Evolutionary conservation across 208 protist genomes (phyloP).

Genomic region (Trypanosoma melophagium): DNA sequence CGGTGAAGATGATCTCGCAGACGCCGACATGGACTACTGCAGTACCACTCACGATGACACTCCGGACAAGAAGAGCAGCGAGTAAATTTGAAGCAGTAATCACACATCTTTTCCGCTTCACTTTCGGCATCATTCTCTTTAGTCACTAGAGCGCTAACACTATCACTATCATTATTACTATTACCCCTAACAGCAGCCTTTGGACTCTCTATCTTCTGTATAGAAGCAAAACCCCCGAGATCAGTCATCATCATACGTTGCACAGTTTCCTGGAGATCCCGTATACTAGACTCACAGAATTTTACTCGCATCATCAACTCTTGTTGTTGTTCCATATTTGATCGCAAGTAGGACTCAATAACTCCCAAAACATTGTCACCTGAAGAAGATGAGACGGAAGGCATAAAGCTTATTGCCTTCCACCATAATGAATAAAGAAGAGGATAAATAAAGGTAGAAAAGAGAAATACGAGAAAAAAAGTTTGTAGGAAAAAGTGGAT

Average conservation of each 20-base stretch:
- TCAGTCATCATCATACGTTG: not conserved
- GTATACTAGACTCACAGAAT: constrained; percentile 12
- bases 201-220: not conserved
- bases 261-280: not conserved
- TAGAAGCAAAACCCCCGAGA: no score
- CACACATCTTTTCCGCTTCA: constrained; percentile 41
- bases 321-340: not conserved
- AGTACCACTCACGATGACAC: constrained; percentile 76
- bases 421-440: not conserved
- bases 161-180: not conserved
- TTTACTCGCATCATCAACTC: constrained; percentile 11
- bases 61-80: constrained; percentile 45
- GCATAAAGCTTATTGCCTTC: not conserved
- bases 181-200: not conserved
- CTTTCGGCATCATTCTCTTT: not conserved
- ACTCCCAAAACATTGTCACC: not conserved
- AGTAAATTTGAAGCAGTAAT: constrained; percentile 56
- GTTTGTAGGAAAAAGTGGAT: no score
- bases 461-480: not conserved
- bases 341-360: not conserved
- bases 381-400: constrained; percentile 7
- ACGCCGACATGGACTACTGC: constrained; percentile 51
- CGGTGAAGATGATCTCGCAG: constrained; percentile 47
- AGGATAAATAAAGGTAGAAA: not conserved
- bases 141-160: not conserved